Base-by-base conservation (phyloP, 257 asterid genomes). In the Ophiorrhiza pumila region DNA sequence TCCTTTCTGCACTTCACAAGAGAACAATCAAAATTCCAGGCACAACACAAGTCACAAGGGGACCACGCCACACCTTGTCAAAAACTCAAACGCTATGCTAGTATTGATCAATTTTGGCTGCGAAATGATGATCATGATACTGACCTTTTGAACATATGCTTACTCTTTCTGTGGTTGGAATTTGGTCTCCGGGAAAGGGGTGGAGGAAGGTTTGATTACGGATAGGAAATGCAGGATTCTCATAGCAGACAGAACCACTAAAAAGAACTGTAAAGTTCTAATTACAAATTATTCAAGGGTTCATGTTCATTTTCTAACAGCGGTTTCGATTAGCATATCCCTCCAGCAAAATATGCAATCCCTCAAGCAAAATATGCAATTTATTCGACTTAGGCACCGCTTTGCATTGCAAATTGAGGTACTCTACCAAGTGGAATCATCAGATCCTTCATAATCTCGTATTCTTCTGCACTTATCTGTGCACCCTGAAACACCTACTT, bases 341-440 rank as follows among this genome's bases (percentile, higher is more conserved):
- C 13, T 1, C 60, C 12, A 55, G 32, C 13, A 45, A n/a, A n/a
- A n/a, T n/a, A n/a, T n/a, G n/a, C n/a, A n/a, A n/a, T n/a, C n/a
- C 25, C 43, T 18, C 10, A 9, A 56, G 42, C n/a, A 23, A 39
- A 13, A 23, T 9, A 9, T 2, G 45, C 46, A 2, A 5, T 1
- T 41, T 58, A 35, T 63, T 42, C 49, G 73, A 15, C 59, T 80
- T 74, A 93, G 72, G 87, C 96, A 74, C 96, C 97, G 31, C 96
- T 85, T 68, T 88, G 97, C 77, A 86, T 83, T 9, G 94, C 86
- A 75, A 89, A 83, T 72, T 86, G 90, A 79, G 96, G 97, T 39
- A 82, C 87, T 53, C 97, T 88, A 37, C 99, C 97, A 10, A 92
- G 93, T 59, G 99, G 98, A 74, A 95, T 89, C 52, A 95, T 65